Percentiles rank a stretch among this genome's conserved stretches.
Evolutionary conservation across 805 yeast species (phyloP).

Genomic region (Hanseniaspora nectarophila): DNA sequence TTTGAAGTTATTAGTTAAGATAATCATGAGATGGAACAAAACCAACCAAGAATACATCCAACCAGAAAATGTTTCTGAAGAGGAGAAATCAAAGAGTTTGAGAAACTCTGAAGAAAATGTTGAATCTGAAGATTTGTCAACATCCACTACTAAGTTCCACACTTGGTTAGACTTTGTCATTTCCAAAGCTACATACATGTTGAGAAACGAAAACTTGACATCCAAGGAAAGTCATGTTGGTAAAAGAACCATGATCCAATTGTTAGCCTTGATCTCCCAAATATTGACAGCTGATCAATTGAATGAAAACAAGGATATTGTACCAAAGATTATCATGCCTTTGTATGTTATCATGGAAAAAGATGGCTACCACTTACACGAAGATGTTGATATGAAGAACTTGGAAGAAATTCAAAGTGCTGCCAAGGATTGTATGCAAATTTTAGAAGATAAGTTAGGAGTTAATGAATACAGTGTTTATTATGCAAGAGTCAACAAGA

Average conservation of each 20-base stretch:
- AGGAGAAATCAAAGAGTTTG: conserved; percentile 9
- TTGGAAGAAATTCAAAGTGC: conserved; percentile 39
- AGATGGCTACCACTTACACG: conserved; percentile 20
- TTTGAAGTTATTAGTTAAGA: conserved; percentile 52
- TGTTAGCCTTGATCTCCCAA: conserved; percentile 53
- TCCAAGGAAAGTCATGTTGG: conserved; percentile 40
- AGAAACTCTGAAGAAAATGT: conserved; percentile 22
- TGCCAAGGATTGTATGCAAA: conserved; percentile 53
- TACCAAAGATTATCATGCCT: conserved; percentile 38
- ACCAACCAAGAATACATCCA: conserved; percentile 31
- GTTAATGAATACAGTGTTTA: conserved; percentile 51
- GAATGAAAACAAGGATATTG: conserved; percentile 27
- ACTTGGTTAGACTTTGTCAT: conserved; percentile 33
- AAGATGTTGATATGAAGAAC: conserved; percentile 31
- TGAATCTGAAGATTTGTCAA: conserved; percentile 19
- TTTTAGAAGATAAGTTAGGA: conserved; percentile 60
- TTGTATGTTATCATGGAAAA: conserved; percentile 39
- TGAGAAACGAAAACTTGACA: conserved; percentile 55
- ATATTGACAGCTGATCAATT: conserved; percentile 34
- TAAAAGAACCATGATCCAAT: conserved; percentile 58
- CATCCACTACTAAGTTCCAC: conserved; percentile 17
- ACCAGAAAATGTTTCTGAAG: conserved; percentile 20
- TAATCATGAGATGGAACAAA: conserved; percentile 52
- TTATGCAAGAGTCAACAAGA: conserved; percentile 52
- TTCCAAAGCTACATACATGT: conserved; percentile 45